Evolutionary conservation across 495 filamentous ascomycete genomes (phyloP).

Genomic region (Emericellopsis terricola): DNA sequence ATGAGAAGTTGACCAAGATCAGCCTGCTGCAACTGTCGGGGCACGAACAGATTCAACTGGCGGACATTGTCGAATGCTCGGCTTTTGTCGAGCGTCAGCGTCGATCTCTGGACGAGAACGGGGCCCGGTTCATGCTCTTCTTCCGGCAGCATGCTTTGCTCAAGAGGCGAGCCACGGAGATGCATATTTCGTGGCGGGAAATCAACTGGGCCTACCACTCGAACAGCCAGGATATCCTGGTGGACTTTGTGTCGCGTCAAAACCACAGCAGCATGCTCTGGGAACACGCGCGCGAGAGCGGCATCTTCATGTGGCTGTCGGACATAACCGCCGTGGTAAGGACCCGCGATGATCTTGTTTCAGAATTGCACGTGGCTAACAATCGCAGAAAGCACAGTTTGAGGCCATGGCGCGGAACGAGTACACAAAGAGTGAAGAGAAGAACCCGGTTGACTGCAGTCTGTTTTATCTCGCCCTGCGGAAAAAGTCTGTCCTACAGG

Average conservation of each 20-base stretch:
- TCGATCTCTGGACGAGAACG: conserved; percentile 84
- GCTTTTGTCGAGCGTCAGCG: conserved; percentile 77
- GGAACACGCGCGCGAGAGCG: conserved; percentile 69
- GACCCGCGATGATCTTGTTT: no score
- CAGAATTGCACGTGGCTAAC: no score
- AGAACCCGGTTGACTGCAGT: conserved; percentile 87
- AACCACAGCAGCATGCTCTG: conserved; percentile 64
- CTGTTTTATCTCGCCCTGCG: conserved; percentile 78
- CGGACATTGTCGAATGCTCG: conserved; percentile 75
- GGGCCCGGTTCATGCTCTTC: conserved; percentile 75
- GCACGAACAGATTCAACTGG: conserved; percentile 76
- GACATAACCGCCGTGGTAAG: conserved; percentile 61
- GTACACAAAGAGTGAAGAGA: conserved; percentile 73
- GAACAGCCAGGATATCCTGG: conserved; percentile 76
- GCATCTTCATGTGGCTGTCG: conserved; percentile 89
- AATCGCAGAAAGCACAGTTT: conserved; percentile 61
- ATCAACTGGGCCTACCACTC: conserved; percentile 93
- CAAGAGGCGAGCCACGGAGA: conserved; percentile 42
- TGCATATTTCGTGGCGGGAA: conserved; percentile 74
- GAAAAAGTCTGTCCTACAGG: conserved; percentile 84
- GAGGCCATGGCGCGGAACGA: conserved; percentile 83
- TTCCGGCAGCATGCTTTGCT: conserved; percentile 71
- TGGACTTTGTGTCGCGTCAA: conserved; percentile 71
- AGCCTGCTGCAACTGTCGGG: conserved; percentile 70
- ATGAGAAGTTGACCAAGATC: conserved; percentile 56